These are phyloP conservation scores for Omphalotus olearius DNA, from an alignment of 1,284 basidiomycete genomes.

Conservation along the genomic window DNA sequence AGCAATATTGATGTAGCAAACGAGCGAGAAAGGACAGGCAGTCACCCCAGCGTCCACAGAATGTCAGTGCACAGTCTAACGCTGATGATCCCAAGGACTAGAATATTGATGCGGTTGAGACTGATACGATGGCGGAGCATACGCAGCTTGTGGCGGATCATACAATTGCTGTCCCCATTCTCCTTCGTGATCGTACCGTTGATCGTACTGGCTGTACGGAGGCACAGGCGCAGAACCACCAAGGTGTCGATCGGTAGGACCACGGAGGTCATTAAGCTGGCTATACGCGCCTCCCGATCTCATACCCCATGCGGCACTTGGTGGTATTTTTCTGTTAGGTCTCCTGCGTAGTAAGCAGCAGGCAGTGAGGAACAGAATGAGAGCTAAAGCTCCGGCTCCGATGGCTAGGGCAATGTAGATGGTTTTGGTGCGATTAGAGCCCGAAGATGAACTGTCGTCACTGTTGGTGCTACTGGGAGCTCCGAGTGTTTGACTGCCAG, in stretches of 20 bases:
- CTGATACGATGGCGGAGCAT: conserved; percentile 5
- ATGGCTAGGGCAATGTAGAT: conserved; percentile 14
- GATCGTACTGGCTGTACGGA: conserved; percentile 5
- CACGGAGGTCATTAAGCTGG: conserved; percentile 3
- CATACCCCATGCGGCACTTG: conserved; percentile 13
- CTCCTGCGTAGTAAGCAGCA: conserved; percentile 12
- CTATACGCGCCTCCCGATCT: conserved; percentile 3
- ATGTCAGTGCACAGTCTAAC: not conserved
- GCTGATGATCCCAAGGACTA: conserved; percentile 8
- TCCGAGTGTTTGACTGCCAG: conserved; percentile 20
- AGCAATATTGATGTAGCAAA: not conserved
- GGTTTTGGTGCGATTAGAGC: conserved; percentile 5
- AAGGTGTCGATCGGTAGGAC: conserved; percentile 1
- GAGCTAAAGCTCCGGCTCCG: conserved; percentile 8
- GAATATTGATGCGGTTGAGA: conserved; percentile 2
- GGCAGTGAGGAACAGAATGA: conserved; percentile 10
- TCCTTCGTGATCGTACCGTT: conserved; percentile 10
- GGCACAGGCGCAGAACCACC: not conserved
- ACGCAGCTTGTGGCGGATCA: conserved; percentile 8
- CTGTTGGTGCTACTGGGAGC: conserved; percentile 6
- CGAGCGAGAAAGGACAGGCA: not conserved
- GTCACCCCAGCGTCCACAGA: not conserved
- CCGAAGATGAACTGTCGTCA: conserved; percentile 3
- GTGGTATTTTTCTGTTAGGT: not conserved
- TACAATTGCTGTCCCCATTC: conserved; percentile 12